Evolutionary conservation across 2,329 filamentous ascomycete species (phyloP), one percentile per base, ranked within the genome.

Genomic region (Cytospora chrysosperma): DNA sequence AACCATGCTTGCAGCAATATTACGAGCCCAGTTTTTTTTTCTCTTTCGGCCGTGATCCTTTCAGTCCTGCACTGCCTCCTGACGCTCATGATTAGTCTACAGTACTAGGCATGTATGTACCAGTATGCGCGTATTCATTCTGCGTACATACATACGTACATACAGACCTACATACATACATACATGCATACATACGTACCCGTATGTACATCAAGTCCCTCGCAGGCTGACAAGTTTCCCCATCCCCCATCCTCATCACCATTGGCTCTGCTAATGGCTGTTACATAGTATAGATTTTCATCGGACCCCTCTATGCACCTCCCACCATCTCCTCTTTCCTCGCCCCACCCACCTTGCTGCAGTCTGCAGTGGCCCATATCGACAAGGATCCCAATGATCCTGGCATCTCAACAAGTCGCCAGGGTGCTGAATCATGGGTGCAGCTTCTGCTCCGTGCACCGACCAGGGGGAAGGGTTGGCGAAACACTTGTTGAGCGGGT

Each of bases 261-360:
- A 64, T 60, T 60, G 43, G 57, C 43, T 50, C 51, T 57, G 54
- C 59, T 64, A 56, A 58, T 62, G 26, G 56, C 24, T 54, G 59
- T 64, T 57, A n/a, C n/a, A n/a, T n/a, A n/a, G n/a, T n/a, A 58
- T 61, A 64, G 57, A 64, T 58, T 53, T 57, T 30, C 61, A 53
- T 59, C 54, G 54, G 43, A 55, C 51, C 59, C 40, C 57, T 60
- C 53, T 49, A 61, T 61, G 58, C 58, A 61, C 53, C 50, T 47
- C 50, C 51, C 58, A 47, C 51, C 34, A 51, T 55, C 58, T 61
- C 51, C 37, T 47, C 43, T 47, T 47, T 24, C 43, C 21, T n/a
- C 40, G 21, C 32, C 32, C 32, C 24, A 50, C 28, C 53, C 60
- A 47, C 40, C 30, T 27, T 50, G 55, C 51, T 56, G 59, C 63